These are phyloP conservation scores for Beta lomatogona DNA, from an alignment of 179 eudicot species.

Conservation along the genomic window DNA sequence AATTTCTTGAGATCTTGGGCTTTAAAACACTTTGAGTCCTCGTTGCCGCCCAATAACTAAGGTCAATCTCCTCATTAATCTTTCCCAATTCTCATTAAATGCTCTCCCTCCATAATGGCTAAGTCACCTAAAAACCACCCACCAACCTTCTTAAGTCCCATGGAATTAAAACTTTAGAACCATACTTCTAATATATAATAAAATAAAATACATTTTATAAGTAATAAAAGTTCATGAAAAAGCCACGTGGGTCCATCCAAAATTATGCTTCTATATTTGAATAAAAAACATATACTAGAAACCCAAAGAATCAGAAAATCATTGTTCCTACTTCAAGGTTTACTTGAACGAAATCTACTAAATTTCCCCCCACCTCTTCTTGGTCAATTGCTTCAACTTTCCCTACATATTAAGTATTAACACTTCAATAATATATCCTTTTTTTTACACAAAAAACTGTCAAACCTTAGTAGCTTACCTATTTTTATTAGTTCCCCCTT, in stretches of 20 bases:
- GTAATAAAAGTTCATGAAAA: not conserved
- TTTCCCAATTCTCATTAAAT: slow-evolving; percentile 13
- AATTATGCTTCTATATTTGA: not conserved
- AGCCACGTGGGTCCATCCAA: slow-evolving; percentile 1
- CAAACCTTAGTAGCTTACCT: slow-evolving; percentile 27
- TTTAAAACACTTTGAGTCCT: not conserved
- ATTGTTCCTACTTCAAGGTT: slow-evolving; percentile 28
- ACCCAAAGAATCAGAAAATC: not conserved
- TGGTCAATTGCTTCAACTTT: slow-evolving; percentile 26
- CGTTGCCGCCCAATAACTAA: not conserved
- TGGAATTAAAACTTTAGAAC: not conserved
- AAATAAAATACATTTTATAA: too few species aligned
- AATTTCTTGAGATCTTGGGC: not conserved
- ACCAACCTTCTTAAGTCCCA: slow-evolving; percentile 18
- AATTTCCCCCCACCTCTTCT: not conserved
- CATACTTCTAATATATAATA: too few species aligned
- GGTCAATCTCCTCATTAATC: not conserved
- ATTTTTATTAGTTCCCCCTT: not conserved
- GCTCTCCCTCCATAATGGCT: slow-evolving; percentile 17
- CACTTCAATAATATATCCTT: not conserved
- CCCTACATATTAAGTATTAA: not conserved
- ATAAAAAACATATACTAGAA: not conserved
- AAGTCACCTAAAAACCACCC: slow-evolving; percentile 39
- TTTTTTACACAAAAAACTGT: not conserved
- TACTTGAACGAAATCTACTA: slow-evolving; percentile 45